A percentile compares a stretch with the other conserved stretches of the same genome.
phyloP scores from a whole-genome alignment of 192 early-diverging fungal genomes.

The Dispira simplex region DNA sequence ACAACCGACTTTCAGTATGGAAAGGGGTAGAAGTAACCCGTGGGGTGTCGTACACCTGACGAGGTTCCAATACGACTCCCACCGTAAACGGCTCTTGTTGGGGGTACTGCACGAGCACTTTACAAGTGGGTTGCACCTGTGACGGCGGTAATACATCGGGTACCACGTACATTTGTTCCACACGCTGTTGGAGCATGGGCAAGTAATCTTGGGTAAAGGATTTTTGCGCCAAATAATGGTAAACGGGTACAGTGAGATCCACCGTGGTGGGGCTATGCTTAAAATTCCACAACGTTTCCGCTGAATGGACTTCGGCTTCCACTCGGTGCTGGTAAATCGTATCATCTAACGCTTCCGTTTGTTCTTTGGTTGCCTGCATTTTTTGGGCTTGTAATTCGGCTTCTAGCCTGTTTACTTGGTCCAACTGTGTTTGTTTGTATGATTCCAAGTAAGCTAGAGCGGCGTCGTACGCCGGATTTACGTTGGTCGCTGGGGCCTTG shows the following conservation, averaged over 20 bases:
- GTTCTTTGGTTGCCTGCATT: conserved; percentile 18
- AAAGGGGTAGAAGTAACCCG: conserved; percentile 37
- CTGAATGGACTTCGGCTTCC: conserved; percentile 49
- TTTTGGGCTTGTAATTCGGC: background rate
- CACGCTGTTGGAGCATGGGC: conserved; percentile 42
- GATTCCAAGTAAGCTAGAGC: conserved; percentile 50
- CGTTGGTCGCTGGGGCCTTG: conserved; percentile 30
- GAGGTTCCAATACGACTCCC: conserved; percentile 22
- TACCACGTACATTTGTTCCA: conserved; percentile 60
- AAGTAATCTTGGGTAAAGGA: conserved; percentile 39
- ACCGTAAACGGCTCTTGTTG: conserved; percentile 19
- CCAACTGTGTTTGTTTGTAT: conserved; percentile 35
- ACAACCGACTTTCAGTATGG: conserved; percentile 45
- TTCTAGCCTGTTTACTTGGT: conserved; percentile 17
- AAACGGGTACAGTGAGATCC: conserved; percentile 54
- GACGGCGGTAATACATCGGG: conserved; percentile 51
- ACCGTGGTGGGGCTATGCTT: conserved; percentile 26
- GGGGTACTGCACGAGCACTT: background rate
- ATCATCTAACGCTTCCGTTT: conserved; percentile 15
- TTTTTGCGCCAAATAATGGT: conserved; percentile 43
- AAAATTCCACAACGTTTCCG: conserved; percentile 50
- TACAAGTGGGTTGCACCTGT: background rate
- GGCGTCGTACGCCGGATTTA: conserved; percentile 58
- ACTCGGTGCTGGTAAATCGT: conserved; percentile 32
- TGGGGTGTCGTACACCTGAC: conserved; percentile 34